These are phyloP conservation scores for Exserohilum turcica DNA, from an alignment of 2,329 filamentous ascomycete species.

Conservation along the genomic window DNA sequence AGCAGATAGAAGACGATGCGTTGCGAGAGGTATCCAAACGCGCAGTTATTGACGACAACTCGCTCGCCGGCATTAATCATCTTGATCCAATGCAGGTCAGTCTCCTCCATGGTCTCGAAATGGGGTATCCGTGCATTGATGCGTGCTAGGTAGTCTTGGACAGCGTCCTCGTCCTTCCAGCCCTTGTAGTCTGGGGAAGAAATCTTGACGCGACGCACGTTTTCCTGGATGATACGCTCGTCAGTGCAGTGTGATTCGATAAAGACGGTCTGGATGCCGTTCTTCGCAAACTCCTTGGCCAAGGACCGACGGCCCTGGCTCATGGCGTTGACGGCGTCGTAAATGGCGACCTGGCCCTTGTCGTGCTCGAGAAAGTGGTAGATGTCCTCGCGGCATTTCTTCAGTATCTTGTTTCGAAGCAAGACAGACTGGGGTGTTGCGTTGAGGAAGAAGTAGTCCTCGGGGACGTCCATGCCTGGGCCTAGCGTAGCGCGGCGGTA, in stretches of 20 bases:
- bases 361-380: conserved; percentile 96
- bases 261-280: conserved; percentile 93
- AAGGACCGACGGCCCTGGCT: conserved; percentile 79
- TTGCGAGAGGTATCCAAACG: conserved; percentile 94
- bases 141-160: conserved; percentile 85
- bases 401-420: conserved; percentile 93
- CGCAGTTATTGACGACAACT: conserved; percentile 95
- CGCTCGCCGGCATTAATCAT: conserved; percentile 98
- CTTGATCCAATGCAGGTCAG: conserved; percentile 95
- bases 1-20: conserved; percentile 98
- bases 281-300: conserved; percentile 96
- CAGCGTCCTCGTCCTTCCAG: conserved; percentile 91
- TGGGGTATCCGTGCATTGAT: conserved; percentile 93
- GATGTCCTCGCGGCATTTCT: conserved; percentile 96
- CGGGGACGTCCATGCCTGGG: conserved; percentile 80
- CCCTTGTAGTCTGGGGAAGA: conserved; percentile 94
- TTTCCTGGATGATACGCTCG: conserved; percentile 90
- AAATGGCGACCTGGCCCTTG: conserved; percentile 97
- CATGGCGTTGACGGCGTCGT: conserved; percentile 95
- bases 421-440: conserved; percentile 92
- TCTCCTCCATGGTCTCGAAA: conserved; percentile 95
- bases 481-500: conserved; percentile 92
- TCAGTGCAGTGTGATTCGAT: conserved; percentile 96
- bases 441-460: conserved; percentile 97
- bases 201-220: conserved; percentile 96